phyloP scores from a whole-genome alignment of 2,329 filamentous ascomycete genomes.

The Trichothecium roseum region DNA sequence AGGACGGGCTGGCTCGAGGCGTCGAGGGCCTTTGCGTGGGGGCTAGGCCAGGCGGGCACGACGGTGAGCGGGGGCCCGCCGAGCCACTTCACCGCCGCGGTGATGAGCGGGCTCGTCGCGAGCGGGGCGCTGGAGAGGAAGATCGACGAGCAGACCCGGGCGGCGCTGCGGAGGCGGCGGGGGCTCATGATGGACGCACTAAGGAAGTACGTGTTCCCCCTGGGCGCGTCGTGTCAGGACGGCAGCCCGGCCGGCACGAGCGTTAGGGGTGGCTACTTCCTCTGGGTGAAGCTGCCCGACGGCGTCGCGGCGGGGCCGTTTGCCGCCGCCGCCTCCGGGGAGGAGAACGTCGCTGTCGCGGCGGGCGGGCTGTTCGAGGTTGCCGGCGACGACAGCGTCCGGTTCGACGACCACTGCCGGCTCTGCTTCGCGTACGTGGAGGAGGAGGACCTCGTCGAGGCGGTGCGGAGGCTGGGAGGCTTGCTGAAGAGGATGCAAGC shows the following conservation, averaged over 20 bases:
- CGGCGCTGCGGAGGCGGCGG: conserved; percentile 35
- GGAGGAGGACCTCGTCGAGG: conserved; percentile 54
- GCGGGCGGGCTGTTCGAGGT: conserved; percentile 62
- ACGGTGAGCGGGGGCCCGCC: conserved; percentile 49
- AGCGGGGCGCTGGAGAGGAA: conserved; percentile 32
- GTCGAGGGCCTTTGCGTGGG: conserved; percentile 41
- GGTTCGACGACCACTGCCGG: conserved; percentile 50
- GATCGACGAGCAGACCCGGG: conserved; percentile 29
- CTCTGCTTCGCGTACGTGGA: conserved; percentile 67
- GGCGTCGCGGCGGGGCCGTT: conserved; percentile 41
- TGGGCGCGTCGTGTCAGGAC: conserved; percentile 41
- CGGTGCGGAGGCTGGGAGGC: conserved; percentile 49
- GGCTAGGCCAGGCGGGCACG: conserved; percentile 41
- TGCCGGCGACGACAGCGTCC: conserved; percentile 38
- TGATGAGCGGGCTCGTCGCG: conserved; percentile 37
- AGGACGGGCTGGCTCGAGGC: conserved; percentile 85
- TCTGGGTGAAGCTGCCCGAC: conserved; percentile 62
- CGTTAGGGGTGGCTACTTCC: conserved; percentile 72
- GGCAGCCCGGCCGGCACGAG: conserved; percentile 26
- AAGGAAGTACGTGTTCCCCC: conserved; percentile 45
- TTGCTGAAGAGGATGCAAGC: conserved; percentile 27
- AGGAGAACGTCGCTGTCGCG: conserved; percentile 59
- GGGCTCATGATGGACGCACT: conserved; percentile 48
- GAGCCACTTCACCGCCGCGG: conserved; percentile 40
- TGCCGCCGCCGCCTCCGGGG: conserved; percentile 43